Conservation (phyloP, 495 filamentous ascomycete species). For the Trichoderma parareesei region DNA sequence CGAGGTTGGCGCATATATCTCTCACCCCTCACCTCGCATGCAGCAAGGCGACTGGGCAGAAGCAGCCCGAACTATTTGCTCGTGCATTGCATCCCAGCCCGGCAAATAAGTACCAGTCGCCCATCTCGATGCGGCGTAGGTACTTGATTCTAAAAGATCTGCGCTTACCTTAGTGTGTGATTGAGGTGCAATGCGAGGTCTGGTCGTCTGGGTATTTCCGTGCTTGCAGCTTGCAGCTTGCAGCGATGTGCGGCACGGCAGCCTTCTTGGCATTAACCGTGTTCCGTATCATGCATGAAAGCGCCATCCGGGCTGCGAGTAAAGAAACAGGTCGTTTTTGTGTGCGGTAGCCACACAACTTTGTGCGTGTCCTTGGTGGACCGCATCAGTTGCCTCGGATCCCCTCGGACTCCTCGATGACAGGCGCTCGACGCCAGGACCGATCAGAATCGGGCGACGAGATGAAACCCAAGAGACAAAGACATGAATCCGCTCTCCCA, state of each 20-base stretch:
- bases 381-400: too few species aligned
- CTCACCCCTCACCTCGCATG: not conserved
- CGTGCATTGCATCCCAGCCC: not conserved
- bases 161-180: conserved; percentile 7
- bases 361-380: too few species aligned
- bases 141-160: conserved; percentile 4
- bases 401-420: too few species aligned
- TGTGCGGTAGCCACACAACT: not conserved
- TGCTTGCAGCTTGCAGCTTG: not conserved
- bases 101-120: not conserved
- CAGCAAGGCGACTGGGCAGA: not conserved
- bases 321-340: conserved; percentile 1
- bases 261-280: not conserved
- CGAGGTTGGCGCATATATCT: not conserved
- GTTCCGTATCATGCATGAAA: not conserved
- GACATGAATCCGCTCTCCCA: not conserved
- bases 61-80: not conserved
- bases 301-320: not conserved
- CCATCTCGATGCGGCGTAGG: not conserved
- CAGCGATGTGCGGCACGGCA: not conserved
- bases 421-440: too few species aligned
- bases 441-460: too few species aligned
- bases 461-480: not conserved
- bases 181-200: not conserved
- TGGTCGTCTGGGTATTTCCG: not conserved